Evolutionary conservation across 2,329 filamentous ascomycete genomes (phyloP).

Genomic region (Aspergillus pseudoglaucus): DNA sequence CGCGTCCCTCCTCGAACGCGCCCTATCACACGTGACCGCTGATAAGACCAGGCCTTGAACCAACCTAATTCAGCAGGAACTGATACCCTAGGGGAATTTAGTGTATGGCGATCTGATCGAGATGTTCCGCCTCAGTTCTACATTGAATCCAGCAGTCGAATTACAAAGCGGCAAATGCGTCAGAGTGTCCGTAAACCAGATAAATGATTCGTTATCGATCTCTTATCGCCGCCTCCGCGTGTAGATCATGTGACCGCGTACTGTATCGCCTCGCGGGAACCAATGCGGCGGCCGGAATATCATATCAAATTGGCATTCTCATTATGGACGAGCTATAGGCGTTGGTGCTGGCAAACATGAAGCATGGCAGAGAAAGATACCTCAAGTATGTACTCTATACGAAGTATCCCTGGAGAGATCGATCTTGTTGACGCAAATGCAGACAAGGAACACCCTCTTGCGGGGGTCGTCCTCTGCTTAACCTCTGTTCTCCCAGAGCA

Average conservation of each 20-base stretch:
- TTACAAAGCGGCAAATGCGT: too few species aligned
- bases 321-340: background rate
- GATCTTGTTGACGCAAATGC: constrained; percentile 13
- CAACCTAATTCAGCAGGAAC: background rate
- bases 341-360: constrained; percentile 26
- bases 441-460: constrained; percentile 59
- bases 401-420: background rate
- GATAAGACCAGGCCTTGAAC: constrained; percentile 10
- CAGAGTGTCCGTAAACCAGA: too few species aligned
- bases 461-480: constrained; percentile 74
- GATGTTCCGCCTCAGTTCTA: too few species aligned
- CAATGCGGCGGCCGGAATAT: constrained; percentile 1
- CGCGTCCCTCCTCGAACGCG: constrained; percentile 2
- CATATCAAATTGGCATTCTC: background rate
- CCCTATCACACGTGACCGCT: constrained; percentile 16
- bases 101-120: too few species aligned
- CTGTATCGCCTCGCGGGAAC: background rate
- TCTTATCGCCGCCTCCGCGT: background rate
- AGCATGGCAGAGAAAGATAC: constrained; percentile 33
- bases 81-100: too few species aligned
- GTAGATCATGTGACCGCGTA: background rate
- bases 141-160: too few species aligned
- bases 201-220: background rate
- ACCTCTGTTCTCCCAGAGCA: constrained; percentile 75
- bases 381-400: constrained; percentile 23